A percentile compares a stretch with the other conserved stretches of the same genome.
phyloP scores from a whole-genome alignment of 73 alveolate genomes.

The Paramecium primaurelia region DNA sequence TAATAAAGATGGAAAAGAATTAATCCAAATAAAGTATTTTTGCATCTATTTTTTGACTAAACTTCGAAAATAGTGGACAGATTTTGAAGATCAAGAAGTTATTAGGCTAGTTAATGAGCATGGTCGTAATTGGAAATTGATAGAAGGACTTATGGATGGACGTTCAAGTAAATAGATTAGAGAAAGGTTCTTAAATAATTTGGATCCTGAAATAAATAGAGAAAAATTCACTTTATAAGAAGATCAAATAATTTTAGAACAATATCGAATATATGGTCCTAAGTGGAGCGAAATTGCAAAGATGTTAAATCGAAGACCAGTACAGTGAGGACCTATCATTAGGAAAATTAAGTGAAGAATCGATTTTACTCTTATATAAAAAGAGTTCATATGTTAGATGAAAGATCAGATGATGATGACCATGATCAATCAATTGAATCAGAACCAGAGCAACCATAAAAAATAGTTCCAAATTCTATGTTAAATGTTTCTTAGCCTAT shows the following conservation, averaged over 20 bases:
- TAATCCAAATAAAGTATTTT: slow-evolving; percentile 30
- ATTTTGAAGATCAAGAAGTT: slow-evolving; percentile 30
- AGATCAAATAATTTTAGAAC: slow-evolving; percentile 6
- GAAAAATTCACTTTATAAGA: slow-evolving; percentile 29
- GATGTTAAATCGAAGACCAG: slow-evolving; percentile 35
- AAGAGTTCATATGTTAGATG: slow-evolving; percentile 4
- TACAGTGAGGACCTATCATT: slow-evolving; percentile 31
- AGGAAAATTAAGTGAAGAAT: slow-evolving; percentile 49
- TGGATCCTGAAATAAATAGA: slow-evolving; percentile 40
- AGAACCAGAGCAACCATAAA: neutral
- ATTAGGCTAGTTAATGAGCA: neutral
- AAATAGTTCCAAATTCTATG: neutral
- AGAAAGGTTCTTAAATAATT: slow-evolving; percentile 34
- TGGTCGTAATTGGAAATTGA: slow-evolving; percentile 40
- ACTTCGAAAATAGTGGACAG: slow-evolving; percentile 36
- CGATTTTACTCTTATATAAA: slow-evolving; percentile 42
- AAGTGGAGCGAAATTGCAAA: slow-evolving; percentile 47
- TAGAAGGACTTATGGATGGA: slow-evolving; percentile 14
- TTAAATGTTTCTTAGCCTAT: neutral
- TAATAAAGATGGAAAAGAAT: slow-evolving; percentile 46
- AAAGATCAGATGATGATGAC: slow-evolving; percentile 24
- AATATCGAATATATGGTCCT: slow-evolving; percentile 46
- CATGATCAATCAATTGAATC: neutral
- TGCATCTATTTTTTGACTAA: neutral
- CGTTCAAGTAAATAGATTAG: slow-evolving; percentile 21